Evolutionary conservation across 305 asterid species (phyloP).

Genomic region (Lippia alba): DNA sequence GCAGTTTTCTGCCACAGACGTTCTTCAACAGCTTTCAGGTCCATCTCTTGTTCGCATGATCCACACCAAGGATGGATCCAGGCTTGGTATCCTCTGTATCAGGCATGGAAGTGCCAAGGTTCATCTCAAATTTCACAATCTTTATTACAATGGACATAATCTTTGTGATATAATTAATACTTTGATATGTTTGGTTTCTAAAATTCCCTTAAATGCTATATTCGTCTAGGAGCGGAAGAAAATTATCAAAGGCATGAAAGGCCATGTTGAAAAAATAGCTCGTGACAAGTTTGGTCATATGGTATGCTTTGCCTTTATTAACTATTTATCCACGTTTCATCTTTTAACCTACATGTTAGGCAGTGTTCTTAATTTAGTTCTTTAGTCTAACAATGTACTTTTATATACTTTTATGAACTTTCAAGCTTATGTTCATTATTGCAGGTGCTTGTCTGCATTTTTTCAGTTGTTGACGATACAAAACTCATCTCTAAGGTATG

Average conservation of each 20-base stretch:
- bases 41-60: conserved; percentile 73
- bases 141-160: conserved; percentile 5
- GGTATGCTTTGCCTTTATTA: conserved; percentile 47
- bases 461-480: conserved; percentile 94
- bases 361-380: neutral
- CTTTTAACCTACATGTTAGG: neutral
- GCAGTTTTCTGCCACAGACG: conserved; percentile 89
- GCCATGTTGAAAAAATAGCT: conserved; percentile 73
- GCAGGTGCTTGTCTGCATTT: conserved; percentile 82
- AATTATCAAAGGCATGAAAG: conserved; percentile 91
- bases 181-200: conserved; percentile 2
- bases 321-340: conserved; percentile 1
- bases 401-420: neutral
- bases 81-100: conserved; percentile 77
- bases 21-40: conserved; percentile 77
- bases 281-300: conserved; percentile 71
- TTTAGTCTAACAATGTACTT: neutral
- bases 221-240: conserved; percentile 86
- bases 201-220: conserved; percentile 19
- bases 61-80: conserved; percentile 89
- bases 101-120: conserved; percentile 98
- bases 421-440: conserved; percentile 29
- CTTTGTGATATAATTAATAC: conserved; percentile 2
- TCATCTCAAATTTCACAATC: conserved; percentile 16
- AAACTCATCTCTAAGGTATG: conserved; percentile 88